A percentile compares a stretch with the other conserved stretches of the same genome.
These are phyloP conservation scores for Phytophthora tubulina DNA, from an alignment of 352 stramenopile species.

Conservation along the genomic window DNA sequence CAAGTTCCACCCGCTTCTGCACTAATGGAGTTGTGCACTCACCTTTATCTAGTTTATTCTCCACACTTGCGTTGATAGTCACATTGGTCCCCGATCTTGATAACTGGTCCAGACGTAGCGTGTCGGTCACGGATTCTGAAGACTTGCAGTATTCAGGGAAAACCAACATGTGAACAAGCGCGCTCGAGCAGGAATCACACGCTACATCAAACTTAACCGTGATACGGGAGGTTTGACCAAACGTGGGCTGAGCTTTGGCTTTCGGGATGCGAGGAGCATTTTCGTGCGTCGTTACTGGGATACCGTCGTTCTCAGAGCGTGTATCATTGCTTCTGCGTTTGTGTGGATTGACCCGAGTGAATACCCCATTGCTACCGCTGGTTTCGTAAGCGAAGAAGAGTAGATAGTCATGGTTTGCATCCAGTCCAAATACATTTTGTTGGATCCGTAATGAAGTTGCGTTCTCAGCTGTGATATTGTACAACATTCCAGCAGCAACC, in stretches of 20 bases:
- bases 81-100: conserved; percentile 17
- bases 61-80: neutral
- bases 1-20: conserved; percentile 42
- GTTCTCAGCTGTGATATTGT: conserved; percentile 55
- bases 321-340: conserved; percentile 56
- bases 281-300: conserved; percentile 68
- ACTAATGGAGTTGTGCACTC: conserved; percentile 33
- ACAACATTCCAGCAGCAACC: conserved; percentile 57
- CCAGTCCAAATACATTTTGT: conserved; percentile 50
- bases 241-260: conserved; percentile 57
- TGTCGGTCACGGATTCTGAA: conserved; percentile 26
- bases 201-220: conserved; percentile 68
- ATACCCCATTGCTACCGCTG: conserved; percentile 67
- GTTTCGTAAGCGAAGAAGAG: conserved; percentile 86
- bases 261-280: conserved; percentile 51
- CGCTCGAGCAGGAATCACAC: conserved; percentile 57
- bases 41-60: neutral
- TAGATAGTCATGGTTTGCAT: conserved; percentile 61
- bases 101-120: conserved; percentile 29
- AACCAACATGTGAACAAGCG: conserved; percentile 65
- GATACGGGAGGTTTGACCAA: conserved; percentile 61
- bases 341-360: conserved; percentile 75
- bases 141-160: conserved; percentile 47
- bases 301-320: conserved; percentile 50
- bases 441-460: conserved; percentile 52